Evolutionary conservation across 805 yeast species (phyloP).

Genomic region (Lipomyces anomalus): DNA sequence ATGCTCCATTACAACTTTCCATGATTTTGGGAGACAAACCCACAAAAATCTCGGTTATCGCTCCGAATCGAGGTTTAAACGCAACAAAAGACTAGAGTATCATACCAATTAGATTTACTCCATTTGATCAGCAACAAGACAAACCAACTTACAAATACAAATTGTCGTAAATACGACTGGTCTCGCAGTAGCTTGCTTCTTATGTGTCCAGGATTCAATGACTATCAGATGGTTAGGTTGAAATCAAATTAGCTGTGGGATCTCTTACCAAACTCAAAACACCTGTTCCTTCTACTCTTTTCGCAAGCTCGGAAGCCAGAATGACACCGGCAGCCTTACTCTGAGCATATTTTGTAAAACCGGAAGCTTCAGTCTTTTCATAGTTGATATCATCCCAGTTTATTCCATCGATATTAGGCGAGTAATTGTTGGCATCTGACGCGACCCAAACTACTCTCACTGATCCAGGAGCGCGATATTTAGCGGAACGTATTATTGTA

Average conservation of each 20-base stretch:
- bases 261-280: neutral
- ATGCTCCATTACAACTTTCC: slow-evolving; percentile 34
- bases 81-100: slow-evolving; percentile 13
- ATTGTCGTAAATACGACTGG: no score
- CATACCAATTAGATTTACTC: slow-evolving; percentile 16
- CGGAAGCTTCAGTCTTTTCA: slow-evolving; percentile 15
- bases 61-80: slow-evolving; percentile 36
- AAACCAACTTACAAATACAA: no score
- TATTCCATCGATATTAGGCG: slow-evolving; percentile 34
- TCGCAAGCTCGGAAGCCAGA: slow-evolving; percentile 15
- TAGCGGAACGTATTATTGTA: slow-evolving; percentile 34
- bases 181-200: slow-evolving; percentile 14
- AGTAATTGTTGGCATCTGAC: slow-evolving; percentile 36
- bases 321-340: slow-evolving; percentile 40
- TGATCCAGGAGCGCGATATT: slow-evolving; percentile 29
- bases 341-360: slow-evolving; percentile 36
- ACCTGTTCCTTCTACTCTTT: no score
- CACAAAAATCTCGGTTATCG: slow-evolving; percentile 42
- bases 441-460: slow-evolving; percentile 44
- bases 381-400: slow-evolving; percentile 34
- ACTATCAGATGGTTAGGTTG: neutral
- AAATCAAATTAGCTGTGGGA: neutral
- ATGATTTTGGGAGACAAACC: slow-evolving; percentile 39
- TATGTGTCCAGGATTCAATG: slow-evolving; percentile 22
- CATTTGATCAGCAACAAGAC: no score